Conservation (phyloP, 352 stramenopile species). For the Aphanomyces stellatus region DNA sequence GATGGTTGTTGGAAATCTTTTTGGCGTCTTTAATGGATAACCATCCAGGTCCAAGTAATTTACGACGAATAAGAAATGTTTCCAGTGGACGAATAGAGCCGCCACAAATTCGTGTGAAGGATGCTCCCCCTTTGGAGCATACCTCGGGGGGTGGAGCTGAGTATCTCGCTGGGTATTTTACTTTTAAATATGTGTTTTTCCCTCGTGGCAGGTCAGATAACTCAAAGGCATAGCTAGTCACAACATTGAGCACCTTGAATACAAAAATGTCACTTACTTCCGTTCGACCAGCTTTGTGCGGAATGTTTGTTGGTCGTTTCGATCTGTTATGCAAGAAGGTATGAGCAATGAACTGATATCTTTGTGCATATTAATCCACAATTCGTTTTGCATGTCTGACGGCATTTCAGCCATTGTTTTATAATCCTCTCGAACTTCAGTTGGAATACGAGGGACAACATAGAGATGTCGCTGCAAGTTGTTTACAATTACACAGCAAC, state of each 20-base stretch:
- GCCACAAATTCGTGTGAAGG: slow-evolving; percentile 94
- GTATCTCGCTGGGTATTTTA: slow-evolving; percentile 95
- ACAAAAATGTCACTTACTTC: slow-evolving; percentile 42
- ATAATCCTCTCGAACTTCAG: slow-evolving; percentile 18
- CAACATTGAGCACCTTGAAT: not conserved
- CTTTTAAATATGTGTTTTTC: slow-evolving; percentile 95
- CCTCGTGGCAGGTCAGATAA: slow-evolving; percentile 91
- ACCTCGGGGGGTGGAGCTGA: slow-evolving; percentile 65
- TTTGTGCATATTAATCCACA: slow-evolving; percentile 81
- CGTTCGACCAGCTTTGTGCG: slow-evolving; percentile 92
- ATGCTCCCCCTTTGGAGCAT: slow-evolving; percentile 83
- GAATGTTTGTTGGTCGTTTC: slow-evolving; percentile 79
- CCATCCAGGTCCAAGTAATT: slow-evolving; percentile 97
- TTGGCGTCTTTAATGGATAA: slow-evolving; percentile 90
- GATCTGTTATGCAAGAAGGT: slow-evolving; percentile 64
- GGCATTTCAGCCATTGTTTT: slow-evolving; percentile 82
- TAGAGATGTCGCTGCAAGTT: slow-evolving; percentile 96
- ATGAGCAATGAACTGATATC: slow-evolving; percentile 88
- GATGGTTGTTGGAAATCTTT: slow-evolving; percentile 44
- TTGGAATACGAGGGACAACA: slow-evolving; percentile 62
- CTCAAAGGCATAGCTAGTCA: slow-evolving; percentile 93
- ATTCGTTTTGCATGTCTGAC: slow-evolving; percentile 78
- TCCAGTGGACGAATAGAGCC: slow-evolving; percentile 90
- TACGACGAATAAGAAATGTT: slow-evolving; percentile 96
- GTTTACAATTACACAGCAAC: slow-evolving; percentile 93